Evolutionary conservation across 768 basidiomycete species (phyloP).

Genomic region (Cyathus striatus): DNA sequence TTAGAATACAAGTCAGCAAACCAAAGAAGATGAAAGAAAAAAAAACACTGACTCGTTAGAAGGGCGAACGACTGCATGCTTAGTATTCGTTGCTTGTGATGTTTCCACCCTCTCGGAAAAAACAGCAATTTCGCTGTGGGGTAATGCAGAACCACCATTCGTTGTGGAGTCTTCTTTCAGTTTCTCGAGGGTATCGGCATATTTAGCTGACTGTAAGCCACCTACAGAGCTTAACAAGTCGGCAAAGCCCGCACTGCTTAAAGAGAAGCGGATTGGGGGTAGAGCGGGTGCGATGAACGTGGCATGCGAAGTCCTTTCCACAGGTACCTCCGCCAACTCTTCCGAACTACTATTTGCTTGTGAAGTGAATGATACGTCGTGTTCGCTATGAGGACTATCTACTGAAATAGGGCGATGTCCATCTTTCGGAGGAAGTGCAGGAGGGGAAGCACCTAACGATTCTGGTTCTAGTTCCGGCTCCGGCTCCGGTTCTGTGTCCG

Average conservation of each 20-base stretch:
- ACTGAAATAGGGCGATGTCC: conserved; percentile 6
- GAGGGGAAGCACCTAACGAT: conserved; percentile 21
- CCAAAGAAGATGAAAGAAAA: too few species aligned
- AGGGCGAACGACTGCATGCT: too few species aligned
- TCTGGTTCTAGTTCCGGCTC: conserved; percentile 22
- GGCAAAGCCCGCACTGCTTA: conserved; percentile 78
- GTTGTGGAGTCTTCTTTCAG: conserved; percentile 26
- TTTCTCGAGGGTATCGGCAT: conserved; percentile 42
- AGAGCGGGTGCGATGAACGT: conserved; percentile 85
- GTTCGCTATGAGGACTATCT: neutral
- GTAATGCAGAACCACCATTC: conserved; percentile 22
- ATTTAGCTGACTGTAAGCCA: conserved; percentile 40
- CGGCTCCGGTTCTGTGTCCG: conserved; percentile 62
- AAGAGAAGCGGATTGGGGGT: conserved; percentile 88
- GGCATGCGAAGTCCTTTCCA: conserved; percentile 61
- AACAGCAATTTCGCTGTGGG: too few species aligned
- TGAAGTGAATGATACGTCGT: conserved; percentile 17
- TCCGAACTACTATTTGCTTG: conserved; percentile 37
- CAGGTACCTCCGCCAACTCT: conserved; percentile 49
- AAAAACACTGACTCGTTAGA: too few species aligned
- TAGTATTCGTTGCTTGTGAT: too few species aligned
- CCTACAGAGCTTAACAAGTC: conserved; percentile 62
- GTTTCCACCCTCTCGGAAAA: too few species aligned
- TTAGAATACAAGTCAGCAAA: too few species aligned
- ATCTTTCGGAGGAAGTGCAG: conserved; percentile 43